phyloP scores from a whole-genome alignment of 2,329 filamentous ascomycete genomes.

The Alternaria dauci region DNA sequence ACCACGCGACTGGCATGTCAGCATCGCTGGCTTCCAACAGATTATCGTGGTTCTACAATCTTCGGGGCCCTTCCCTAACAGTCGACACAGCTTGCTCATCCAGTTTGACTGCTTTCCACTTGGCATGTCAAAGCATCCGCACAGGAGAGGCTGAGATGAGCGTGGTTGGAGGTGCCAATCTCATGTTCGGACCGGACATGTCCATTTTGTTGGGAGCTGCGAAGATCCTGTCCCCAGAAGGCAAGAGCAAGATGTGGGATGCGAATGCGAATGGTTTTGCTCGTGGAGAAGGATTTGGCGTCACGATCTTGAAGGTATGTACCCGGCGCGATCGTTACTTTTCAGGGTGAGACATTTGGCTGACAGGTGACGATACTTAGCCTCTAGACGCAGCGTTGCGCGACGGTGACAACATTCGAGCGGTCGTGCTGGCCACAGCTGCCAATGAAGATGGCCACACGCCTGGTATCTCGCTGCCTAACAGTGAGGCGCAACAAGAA shows the following conservation, averaged over 20 bases:
- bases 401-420: slow-evolving; percentile 40
- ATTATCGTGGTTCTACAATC: slow-evolving; percentile 30
- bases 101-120: slow-evolving; percentile 29
- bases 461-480: slow-evolving; percentile 34
- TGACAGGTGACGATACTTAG: neutral
- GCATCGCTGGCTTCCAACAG: slow-evolving; percentile 24
- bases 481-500: slow-evolving; percentile 55
- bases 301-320: slow-evolving; percentile 35
- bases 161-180: slow-evolving; percentile 50
- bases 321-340: too few species aligned
- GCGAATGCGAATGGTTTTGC: slow-evolving; percentile 38
- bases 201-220: slow-evolving; percentile 12
- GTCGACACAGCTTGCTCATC: slow-evolving; percentile 37
- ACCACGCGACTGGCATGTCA: slow-evolving; percentile 23
- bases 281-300: slow-evolving; percentile 39
- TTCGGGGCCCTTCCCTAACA: slow-evolving; percentile 30
- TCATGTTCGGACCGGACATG: slow-evolving; percentile 39
- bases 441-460: slow-evolving; percentile 30
- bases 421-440: slow-evolving; percentile 36
- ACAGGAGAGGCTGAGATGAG: slow-evolving; percentile 39
- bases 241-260: slow-evolving; percentile 43
- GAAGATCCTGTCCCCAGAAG: slow-evolving; percentile 24
- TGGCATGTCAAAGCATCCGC: slow-evolving; percentile 36
- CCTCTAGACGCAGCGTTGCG: slow-evolving; percentile 32
- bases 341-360: neutral